phyloP scores from a whole-genome alignment of 1,139 yeast genomes.

The Candida pseudoviswanathii region DNA sequence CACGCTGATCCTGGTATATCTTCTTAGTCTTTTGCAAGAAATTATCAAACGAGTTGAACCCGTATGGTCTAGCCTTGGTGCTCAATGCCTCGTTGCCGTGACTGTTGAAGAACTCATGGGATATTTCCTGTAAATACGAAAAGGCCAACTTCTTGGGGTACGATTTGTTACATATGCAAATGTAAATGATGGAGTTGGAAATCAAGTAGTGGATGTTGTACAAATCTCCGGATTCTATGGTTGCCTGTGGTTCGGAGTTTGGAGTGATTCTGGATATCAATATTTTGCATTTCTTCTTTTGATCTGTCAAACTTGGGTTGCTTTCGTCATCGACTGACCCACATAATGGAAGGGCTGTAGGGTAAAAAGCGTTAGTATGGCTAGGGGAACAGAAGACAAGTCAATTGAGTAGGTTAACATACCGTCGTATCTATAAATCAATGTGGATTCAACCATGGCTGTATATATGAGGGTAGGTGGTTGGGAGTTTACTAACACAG shows the following conservation, averaged over 20 bases:
- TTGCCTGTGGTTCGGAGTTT: conserved; percentile 81
- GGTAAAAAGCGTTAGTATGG: conserved; percentile 3
- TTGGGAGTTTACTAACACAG: conserved; percentile 1
- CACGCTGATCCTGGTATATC: conserved; percentile 87
- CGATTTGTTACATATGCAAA: conserved; percentile 73
- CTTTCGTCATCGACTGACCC: conserved; percentile 88
- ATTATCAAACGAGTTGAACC: conserved; percentile 81
- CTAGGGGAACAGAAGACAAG: background rate
- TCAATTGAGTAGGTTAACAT: conserved; percentile 26
- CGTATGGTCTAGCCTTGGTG: conserved; percentile 78
- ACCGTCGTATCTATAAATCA: conserved; percentile 74
- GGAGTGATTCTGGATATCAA: conserved; percentile 77
- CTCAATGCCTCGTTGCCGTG: conserved; percentile 72
- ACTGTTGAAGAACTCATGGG: conserved; percentile 78
- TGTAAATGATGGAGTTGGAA: conserved; percentile 64
- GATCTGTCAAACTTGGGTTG: conserved; percentile 60
- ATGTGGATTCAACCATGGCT: conserved; percentile 70
- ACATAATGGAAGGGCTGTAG: conserved; percentile 77
- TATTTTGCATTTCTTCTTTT: conserved; percentile 82
- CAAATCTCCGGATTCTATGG: conserved; percentile 69
- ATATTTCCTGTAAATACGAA: conserved; percentile 79
- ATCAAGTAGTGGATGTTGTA: conserved; percentile 79
- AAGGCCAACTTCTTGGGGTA: conserved; percentile 91
- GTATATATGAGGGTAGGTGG: background rate
- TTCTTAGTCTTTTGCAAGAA: conserved; percentile 87